phyloP scores from a whole-genome alignment of 2,329 filamentous ascomycete species.

The Scortechinia acanthostroma region DNA sequence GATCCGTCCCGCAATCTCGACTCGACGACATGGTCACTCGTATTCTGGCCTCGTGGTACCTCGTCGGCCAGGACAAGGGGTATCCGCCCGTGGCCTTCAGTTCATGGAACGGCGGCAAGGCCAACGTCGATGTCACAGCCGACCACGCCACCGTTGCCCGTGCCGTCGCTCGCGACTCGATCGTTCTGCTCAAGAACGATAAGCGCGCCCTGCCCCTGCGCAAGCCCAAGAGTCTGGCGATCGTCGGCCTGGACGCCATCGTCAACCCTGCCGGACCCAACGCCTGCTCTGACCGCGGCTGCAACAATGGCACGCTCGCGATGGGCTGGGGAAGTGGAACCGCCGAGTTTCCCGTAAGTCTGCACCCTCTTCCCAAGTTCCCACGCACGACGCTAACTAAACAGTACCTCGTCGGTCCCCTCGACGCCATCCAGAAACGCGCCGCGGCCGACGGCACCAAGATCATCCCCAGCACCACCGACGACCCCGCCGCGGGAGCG shows the following conservation, averaged over 20 bases:
- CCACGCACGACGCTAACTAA: too few species aligned
- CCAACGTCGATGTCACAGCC: slow-evolving; percentile 72
- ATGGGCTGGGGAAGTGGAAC: slow-evolving; percentile 78
- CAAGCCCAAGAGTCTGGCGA: slow-evolving; percentile 67
- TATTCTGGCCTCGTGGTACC: slow-evolving; percentile 35
- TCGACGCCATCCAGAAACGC: slow-evolving; percentile 59
- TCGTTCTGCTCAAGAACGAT: slow-evolving; percentile 82
- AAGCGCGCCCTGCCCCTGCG: slow-evolving; percentile 68
- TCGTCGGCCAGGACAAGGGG: slow-evolving; percentile 19
- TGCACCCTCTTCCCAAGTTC: too few species aligned
- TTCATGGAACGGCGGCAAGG: slow-evolving; percentile 37
- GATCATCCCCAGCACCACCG: slow-evolving; percentile 59
- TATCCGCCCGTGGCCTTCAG: slow-evolving; percentile 35
- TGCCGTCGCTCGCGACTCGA: slow-evolving; percentile 71
- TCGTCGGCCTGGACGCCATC: slow-evolving; percentile 79
- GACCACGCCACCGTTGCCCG: slow-evolving; percentile 70
- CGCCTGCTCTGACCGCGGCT: slow-evolving; percentile 64
- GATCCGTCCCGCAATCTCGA: slow-evolving; percentile 63
- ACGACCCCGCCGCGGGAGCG: too few species aligned
- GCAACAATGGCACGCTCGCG: slow-evolving; percentile 52
- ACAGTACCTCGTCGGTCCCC: slow-evolving; percentile 72
- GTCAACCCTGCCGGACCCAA: slow-evolving; percentile 72
- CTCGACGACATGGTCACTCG: slow-evolving; percentile 76
- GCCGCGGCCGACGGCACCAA: slow-evolving; percentile 49
- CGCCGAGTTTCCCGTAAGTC: slow-evolving; percentile 64